Evolutionary conservation across 306 rosid genomes (phyloP), one percentile per base, ranked within the genome.

Genomic region (Inga laurina): DNA sequence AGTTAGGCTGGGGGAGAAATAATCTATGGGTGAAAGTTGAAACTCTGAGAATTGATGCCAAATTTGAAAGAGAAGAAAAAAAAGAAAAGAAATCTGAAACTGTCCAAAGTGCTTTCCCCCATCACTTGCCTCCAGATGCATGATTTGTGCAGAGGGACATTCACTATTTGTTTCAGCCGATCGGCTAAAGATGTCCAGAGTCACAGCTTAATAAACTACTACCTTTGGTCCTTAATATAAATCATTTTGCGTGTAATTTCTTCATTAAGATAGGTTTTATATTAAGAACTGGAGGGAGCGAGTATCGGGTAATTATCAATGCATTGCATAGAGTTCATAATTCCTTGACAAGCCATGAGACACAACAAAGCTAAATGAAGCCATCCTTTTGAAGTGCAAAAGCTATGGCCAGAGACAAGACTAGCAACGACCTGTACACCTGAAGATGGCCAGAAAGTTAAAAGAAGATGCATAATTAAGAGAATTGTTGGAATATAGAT

Each of bases 91-190:
- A 57, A 19, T 8, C 3, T 68, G 74, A 70, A 71, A 71, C 57
- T 44, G 6, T 18, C 76, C 76, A 27, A 15, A 70, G 54, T 59
- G 86, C 79, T 64, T 74, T 67, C 46, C 7, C 57, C 13, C 48
- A 0, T 57, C 78, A 54, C 5, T 0, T 85, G 61, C 34, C 59
- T 27, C 69, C 69, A 27, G 39, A 59, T 77, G 51, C 35, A 10
- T n/a, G 34, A 24, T 76, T 76, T 57, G n/a, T 39, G 71, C 37
- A 35, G 51, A 54, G 61, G 24, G 92, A 80, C 97, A 97, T 0
- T 93, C 61, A 7, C 27, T 44, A 4, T 4, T 79, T 32, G 72
- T 32, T 46, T 72, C 44, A 41, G 57, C 30, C 35, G 70, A 75
- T 61, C 44, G 30, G 67, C 44, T 5, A 44, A 52, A 71, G 10